phyloP scores from a whole-genome alignment of 352 stramenopile genomes.

The Pythium utonaiense region DNA sequence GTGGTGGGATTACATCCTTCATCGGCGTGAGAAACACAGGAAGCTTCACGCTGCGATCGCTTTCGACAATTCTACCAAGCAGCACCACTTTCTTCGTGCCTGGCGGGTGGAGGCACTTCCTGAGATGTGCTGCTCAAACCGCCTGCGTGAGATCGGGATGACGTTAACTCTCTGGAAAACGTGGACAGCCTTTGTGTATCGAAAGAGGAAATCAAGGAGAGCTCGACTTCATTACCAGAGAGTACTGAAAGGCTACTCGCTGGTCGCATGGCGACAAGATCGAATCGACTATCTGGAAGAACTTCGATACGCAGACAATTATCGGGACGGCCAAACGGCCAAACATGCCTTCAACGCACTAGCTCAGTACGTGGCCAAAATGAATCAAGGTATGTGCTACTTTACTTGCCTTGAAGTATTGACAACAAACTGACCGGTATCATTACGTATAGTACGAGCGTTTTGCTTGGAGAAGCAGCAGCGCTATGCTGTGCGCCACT shows the following conservation, averaged over 20 bases:
- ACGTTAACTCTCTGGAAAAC: slow-evolving; percentile 12
- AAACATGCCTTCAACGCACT: slow-evolving; percentile 1
- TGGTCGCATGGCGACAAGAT: slow-evolving; percentile 12
- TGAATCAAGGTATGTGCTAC: slow-evolving; percentile 24
- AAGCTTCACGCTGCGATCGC: background rate
- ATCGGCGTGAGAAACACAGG: background rate
- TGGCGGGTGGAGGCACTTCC: slow-evolving; percentile 10
- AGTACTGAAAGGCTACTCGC: background rate
- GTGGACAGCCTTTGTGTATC: slow-evolving; percentile 7
- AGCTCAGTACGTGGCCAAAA: background rate
- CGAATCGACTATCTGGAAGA: slow-evolving; percentile 1
- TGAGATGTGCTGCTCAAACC: slow-evolving; percentile 4
- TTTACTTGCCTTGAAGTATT: too few species aligned
- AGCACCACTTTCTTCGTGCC: background rate
- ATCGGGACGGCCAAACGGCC: background rate
- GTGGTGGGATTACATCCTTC: slow-evolving; percentile 9
- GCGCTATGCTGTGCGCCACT: slow-evolving; percentile 8
- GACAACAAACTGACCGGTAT: background rate
- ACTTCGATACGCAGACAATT: background rate
- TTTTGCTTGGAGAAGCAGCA: slow-evolving; percentile 8
- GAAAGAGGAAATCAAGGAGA: background rate
- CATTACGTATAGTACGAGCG: slow-evolving; percentile 6
- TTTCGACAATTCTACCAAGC: background rate
- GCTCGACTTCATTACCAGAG: background rate
- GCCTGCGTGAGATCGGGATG: slow-evolving; percentile 9